Conservation (phyloP, 805 yeast genomes). For the Cyberlindnera samutprakarnensis region DNA sequence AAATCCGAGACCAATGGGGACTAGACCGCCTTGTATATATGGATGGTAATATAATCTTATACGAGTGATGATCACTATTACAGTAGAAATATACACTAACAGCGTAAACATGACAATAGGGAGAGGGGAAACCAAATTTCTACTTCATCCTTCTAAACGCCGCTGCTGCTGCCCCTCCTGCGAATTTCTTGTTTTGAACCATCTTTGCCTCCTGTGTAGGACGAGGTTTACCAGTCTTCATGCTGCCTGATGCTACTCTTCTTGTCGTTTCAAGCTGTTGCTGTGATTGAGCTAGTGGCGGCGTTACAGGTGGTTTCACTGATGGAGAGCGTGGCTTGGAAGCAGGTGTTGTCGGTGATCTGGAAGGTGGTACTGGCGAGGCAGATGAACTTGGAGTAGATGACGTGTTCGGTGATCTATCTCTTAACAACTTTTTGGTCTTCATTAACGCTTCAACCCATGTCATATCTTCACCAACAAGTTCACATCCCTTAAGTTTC, state of each 20-base stretch:
- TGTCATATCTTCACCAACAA: conserved; percentile 36
- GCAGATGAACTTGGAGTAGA: too few species aligned
- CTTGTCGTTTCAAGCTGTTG: conserved; percentile 1
- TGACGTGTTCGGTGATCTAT: too few species aligned
- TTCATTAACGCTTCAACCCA: conserved; percentile 69
- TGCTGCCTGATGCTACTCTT: conserved; percentile 3
- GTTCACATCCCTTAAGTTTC: conserved; percentile 13
- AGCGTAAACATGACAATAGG: too few species aligned
- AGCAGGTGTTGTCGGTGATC: conserved; percentile 2
- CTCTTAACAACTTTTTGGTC: conserved; percentile 54
- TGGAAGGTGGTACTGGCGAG: conserved; percentile 2
- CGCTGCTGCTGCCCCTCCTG: conserved; percentile 30
- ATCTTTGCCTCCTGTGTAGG: conserved; percentile 11
- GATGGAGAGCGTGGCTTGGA: too few species aligned
- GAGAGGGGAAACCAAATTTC: too few species aligned
- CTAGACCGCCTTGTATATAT: too few species aligned
- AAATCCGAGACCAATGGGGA: not conserved
- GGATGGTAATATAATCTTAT: too few species aligned
- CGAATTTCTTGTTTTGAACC: conserved; percentile 21
- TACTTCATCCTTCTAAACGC: conserved; percentile 18
- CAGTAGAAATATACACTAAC: too few species aligned
- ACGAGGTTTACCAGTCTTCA: conserved; percentile 3
- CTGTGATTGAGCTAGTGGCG: conserved; percentile 1
- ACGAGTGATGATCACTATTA: too few species aligned
- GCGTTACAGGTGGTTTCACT: too few species aligned